A percentile compares a stretch with the other conserved stretches of the same genome.
Evolutionary conservation across 345 rosid genomes (phyloP).

Genomic region (Populus alba): DNA sequence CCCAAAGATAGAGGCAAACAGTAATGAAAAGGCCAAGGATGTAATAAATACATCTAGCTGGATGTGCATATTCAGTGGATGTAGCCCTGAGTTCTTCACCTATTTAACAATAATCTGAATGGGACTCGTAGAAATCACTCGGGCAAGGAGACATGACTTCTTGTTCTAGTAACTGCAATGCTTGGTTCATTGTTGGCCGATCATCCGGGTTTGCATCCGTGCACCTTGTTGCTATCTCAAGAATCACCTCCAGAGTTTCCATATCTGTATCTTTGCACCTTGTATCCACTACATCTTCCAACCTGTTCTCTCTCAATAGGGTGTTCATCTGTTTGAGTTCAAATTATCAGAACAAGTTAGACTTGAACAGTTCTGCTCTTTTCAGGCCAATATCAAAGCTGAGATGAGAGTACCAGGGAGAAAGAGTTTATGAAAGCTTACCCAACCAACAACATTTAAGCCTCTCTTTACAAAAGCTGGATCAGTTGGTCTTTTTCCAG

Average conservation of each 20-base stretch:
- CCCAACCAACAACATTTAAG: slow-evolving; percentile 95
- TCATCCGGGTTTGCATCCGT: slow-evolving; percentile 78
- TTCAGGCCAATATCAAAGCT: too few relatives aligned
- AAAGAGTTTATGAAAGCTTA: slow-evolving; percentile 27
- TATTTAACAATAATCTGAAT: slow-evolving; percentile 63
- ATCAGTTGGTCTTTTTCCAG: slow-evolving; percentile 91
- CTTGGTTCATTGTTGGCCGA: slow-evolving; percentile 85
- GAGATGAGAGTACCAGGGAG: not conserved
- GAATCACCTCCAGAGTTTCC: slow-evolving; percentile 73
- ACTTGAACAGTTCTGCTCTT: not conserved
- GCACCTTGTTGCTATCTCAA: slow-evolving; percentile 79
- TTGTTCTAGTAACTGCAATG: slow-evolving; percentile 82
- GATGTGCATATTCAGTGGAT: slow-evolving; percentile 4
- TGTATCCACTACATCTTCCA: slow-evolving; percentile 71
- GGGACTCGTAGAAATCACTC: slow-evolving; percentile 81
- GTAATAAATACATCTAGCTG: slow-evolving; percentile 13
- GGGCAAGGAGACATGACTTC: slow-evolving; percentile 91
- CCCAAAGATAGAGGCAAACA: not conserved
- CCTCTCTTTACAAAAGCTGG: slow-evolving; percentile 72
- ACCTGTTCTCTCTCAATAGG: slow-evolving; percentile 60
- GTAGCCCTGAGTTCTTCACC: not conserved
- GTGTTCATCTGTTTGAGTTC: slow-evolving; percentile 67
- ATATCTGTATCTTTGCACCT: slow-evolving; percentile 55
- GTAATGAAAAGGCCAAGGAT: not conserved
- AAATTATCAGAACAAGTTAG: not conserved